A percentile compares a stretch with the other conserved stretches of the same genome.
Conservation (phyloP, 1,139 yeast species). For the Pichia sp. region DNA sequence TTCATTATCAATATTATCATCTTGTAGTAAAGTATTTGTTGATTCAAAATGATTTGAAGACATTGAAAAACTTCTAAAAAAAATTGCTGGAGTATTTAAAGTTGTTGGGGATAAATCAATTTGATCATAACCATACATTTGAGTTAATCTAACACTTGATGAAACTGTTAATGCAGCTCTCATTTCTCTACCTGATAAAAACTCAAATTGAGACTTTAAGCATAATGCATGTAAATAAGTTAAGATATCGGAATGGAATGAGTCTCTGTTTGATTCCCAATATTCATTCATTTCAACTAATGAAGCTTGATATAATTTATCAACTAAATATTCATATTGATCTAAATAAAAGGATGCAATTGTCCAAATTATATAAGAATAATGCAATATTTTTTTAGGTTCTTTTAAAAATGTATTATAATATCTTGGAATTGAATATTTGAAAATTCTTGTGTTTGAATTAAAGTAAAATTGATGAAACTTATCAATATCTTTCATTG, state of each 20-base stretch:
- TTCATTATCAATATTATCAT: slow-evolving; percentile 22
- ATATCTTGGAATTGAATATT: slow-evolving; percentile 21
- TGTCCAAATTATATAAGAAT: slow-evolving; percentile 24
- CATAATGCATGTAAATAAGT: slow-evolving; percentile 23
- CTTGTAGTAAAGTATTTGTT: slow-evolving; percentile 13
- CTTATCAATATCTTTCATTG: slow-evolving; percentile 18
- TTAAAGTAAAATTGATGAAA: slow-evolving; percentile 19
- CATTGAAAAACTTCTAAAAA: slow-evolving; percentile 15
- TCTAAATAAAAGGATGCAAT: slow-evolving; percentile 15
- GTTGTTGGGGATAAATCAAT: slow-evolving; percentile 23
- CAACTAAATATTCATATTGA: slow-evolving; percentile 16
- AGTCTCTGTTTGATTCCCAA: slow-evolving; percentile 18
- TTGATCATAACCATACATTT: slow-evolving; percentile 27
- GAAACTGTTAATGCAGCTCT: slow-evolving; percentile 25
- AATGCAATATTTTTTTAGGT: slow-evolving; percentile 18
- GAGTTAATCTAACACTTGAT: slow-evolving; percentile 24
- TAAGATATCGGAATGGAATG: slow-evolving; percentile 18
- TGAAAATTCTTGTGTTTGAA: slow-evolving; percentile 12
- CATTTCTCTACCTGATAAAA: slow-evolving; percentile 21
- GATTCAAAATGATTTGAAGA: slow-evolving; percentile 6
- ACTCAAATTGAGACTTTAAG: slow-evolving; percentile 24
- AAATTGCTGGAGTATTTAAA: slow-evolving; percentile 17
- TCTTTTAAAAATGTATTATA: slow-evolving; percentile 15
- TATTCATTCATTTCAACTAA: slow-evolving; percentile 14
- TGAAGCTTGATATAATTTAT: slow-evolving; percentile 17